A percentile compares a stretch with the other conserved stretches of the same genome.
phyloP scores from a whole-genome alignment of 768 basidiomycete genomes.

The Lentinula sp. region DNA sequence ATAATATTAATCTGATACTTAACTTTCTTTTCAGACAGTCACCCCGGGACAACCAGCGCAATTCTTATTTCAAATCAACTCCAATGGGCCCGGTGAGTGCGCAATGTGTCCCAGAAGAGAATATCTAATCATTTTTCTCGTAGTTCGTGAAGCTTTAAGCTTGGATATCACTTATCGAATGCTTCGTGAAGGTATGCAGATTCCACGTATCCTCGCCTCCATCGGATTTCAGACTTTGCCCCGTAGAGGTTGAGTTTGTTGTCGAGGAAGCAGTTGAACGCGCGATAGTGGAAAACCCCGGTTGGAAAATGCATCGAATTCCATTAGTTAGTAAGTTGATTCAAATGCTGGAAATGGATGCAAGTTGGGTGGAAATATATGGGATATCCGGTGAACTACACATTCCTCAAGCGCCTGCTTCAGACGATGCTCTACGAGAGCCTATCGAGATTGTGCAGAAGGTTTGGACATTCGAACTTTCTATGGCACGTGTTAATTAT shows the following conservation, averaged over 20 bases:
- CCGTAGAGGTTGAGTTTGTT: conserved; percentile 61
- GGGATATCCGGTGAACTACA: conserved; percentile 63
- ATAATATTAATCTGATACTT: not conserved
- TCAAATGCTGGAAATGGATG: conserved; percentile 54
- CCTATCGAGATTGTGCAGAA: conserved; percentile 26
- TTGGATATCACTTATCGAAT: conserved; percentile 72
- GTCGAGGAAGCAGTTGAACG: conserved; percentile 44
- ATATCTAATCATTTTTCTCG: conserved; percentile 7
- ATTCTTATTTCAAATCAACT: conserved; percentile 78
- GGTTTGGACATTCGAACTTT: conserved; percentile 13
- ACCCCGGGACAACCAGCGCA: conserved; percentile 71
- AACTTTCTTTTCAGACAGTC: conserved; percentile 47
- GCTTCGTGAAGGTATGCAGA: conserved; percentile 67
- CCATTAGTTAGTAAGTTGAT: conserved; percentile 43
- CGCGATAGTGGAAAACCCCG: conserved; percentile 29
- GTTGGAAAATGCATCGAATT: conserved; percentile 31
- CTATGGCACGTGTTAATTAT: not conserved
- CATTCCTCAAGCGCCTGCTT: conserved; percentile 39
- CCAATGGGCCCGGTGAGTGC: conserved; percentile 53
- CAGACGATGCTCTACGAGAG: conserved; percentile 21
- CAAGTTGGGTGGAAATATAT: conserved; percentile 66
- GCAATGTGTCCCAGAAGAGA: not conserved
- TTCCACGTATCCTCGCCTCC: not conserved
- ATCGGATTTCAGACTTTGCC: not conserved
- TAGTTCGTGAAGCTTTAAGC: conserved; percentile 57